These are phyloP conservation scores for Exophiala calicioides DNA, from an alignment of 2,329 filamentous ascomycete species.

Conservation along the genomic window DNA sequence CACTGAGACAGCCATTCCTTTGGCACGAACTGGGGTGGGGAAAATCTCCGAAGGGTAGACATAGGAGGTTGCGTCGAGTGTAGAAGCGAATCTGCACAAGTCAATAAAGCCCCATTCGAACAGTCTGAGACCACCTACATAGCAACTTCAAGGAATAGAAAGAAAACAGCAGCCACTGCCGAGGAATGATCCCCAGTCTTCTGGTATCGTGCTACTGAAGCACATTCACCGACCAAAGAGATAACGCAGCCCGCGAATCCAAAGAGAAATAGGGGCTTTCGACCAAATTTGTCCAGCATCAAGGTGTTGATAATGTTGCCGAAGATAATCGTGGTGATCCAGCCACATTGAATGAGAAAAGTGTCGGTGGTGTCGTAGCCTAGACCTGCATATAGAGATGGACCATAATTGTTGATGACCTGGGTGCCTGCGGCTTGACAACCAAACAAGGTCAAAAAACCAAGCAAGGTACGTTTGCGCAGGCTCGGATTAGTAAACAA, in stretches of 20 bases:
- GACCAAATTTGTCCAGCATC: slow-evolving; percentile 23
- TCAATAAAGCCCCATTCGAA: no score
- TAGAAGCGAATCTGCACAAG: no score
- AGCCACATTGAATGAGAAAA: slow-evolving; percentile 21
- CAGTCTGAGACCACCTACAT: no score
- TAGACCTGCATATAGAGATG: slow-evolving; percentile 16
- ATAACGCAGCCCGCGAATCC: slow-evolving; percentile 42
- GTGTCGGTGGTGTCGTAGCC: slow-evolving; percentile 17
- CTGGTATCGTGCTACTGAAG: slow-evolving; percentile 37
- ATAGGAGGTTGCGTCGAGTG: no score
- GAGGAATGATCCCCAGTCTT: slow-evolving; percentile 34
- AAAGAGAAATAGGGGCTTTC: slow-evolving; percentile 30
- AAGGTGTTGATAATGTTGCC: slow-evolving; percentile 15
- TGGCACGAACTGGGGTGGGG: no score
- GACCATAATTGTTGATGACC: slow-evolving; percentile 23
- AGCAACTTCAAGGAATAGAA: no score
- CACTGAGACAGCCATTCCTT: not conserved
- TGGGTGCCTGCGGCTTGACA: no score
- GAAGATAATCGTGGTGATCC: slow-evolving; percentile 17
- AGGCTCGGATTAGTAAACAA: not conserved
- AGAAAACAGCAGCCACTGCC: slow-evolving; percentile 28
- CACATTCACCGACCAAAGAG: slow-evolving; percentile 42
- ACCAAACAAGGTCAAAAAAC: no score
- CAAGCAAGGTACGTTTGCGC: not conserved
- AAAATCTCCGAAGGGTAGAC: no score